Conservation (phyloP, 441 rosid genomes). For the Populus hybrid region DNA sequence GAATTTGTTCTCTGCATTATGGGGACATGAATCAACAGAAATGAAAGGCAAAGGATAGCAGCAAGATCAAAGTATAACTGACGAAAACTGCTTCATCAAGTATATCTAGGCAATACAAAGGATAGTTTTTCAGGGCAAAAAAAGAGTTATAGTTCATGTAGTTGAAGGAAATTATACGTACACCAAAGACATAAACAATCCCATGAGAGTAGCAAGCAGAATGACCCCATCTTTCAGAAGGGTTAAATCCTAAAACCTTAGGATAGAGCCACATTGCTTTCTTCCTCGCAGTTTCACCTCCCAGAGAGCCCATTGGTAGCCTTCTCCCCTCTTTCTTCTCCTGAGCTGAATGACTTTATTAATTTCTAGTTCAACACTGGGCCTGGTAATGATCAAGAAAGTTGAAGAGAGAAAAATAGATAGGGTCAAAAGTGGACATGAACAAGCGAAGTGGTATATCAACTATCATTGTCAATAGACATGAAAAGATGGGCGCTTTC, state of each 20-base stretch:
- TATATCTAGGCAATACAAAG: background rate
- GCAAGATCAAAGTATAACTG: background rate
- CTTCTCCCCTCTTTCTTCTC: background rate
- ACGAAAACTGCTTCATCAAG: background rate
- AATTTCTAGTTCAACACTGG: slow-evolving; percentile 2
- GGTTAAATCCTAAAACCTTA: slow-evolving; percentile 48
- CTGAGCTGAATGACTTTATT: background rate
- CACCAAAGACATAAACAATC: slow-evolving; percentile 63
- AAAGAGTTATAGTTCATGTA: background rate
- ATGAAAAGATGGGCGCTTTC: slow-evolving; percentile 91
- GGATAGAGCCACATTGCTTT: slow-evolving; percentile 77
- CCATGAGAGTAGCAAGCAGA: slow-evolving; percentile 68
- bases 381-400: slow-evolving; percentile 29
- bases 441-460: slow-evolving; percentile 54
- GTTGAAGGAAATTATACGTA: slow-evolving; percentile 22
- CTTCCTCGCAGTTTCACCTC: slow-evolving; percentile 38
- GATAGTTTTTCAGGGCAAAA: background rate
- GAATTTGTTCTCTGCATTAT: background rate
- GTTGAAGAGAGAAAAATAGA: slow-evolving; percentile 5
- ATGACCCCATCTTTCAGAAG: slow-evolving; percentile 86
- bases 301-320: slow-evolving; percentile 43
- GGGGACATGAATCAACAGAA: background rate
- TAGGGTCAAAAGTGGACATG: slow-evolving; percentile 46
- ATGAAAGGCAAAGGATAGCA: background rate
- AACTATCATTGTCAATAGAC: slow-evolving; percentile 68